Evolutionary conservation across 208 protist species (phyloP), one percentile per base, ranked within the genome.

Genomic region (Phytomonas francai): DNA sequence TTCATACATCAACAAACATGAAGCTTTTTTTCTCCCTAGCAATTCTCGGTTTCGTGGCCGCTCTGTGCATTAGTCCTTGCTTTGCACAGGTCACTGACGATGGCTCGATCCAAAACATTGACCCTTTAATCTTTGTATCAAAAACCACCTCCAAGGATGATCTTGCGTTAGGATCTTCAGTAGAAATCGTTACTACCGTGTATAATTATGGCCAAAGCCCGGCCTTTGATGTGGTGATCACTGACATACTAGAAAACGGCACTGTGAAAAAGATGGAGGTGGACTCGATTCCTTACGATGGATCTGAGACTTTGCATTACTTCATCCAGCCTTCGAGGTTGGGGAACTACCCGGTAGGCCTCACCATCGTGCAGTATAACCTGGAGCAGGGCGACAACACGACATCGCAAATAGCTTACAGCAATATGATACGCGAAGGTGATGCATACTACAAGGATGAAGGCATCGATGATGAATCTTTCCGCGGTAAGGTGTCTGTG

Each of bases 391-490:
- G 85, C 63, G 79, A 85, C 66, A 27, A 64, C 34, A 74, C 60
- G 28, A 86, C 84, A 49, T 45, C 74, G 49, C 79, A 70, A 42
- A 72, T 32, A 36, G 85, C 85, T 33, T 59, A 88, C 71, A 95
- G 89, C 68, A 95, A 92, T 77, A 42, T 93, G 56, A 80, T 95
- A n/a, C 87, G 85, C 58, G 87, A 95, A 64, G 79, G 74, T 0
- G 78, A 87, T 36, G 87, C 87, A 31, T 87, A 91, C 76, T 95
- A 81, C 76, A 61, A 63, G 60, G 78, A 81, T 30, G 89, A 95
- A 45, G 76, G 69, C 59, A 68, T 86, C 49, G 89, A 95, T 68
- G 89, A 95, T 73, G 75, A 86, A 63, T 88, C 80, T 65, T 87
- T 92, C 67, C 89, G 89, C 73, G 89, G 89, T 56, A 74, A 85